Evolutionary conservation across 805 yeast species (phyloP), one percentile per base, ranked within the genome.

Genomic region (Clavispora vitiphila): DNA sequence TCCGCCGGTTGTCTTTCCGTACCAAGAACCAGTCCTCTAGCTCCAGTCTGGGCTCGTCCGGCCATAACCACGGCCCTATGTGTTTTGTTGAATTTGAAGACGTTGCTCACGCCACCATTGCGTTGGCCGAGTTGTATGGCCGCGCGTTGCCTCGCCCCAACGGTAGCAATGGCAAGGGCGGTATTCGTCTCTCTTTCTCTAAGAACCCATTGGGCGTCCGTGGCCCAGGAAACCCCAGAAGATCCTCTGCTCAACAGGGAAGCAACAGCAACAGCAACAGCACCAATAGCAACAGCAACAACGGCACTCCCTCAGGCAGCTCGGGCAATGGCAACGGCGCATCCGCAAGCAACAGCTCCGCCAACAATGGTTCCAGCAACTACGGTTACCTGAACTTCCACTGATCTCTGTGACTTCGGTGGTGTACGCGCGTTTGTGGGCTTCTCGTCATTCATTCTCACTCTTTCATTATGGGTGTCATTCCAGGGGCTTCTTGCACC

Each of bases 11-110:
- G 39, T 86, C 96, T 15, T 93, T 93, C 71, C 77, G 96, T 54
- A 90, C 95, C 14, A 88, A 89, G 64, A 65, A 62, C 44, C 65
- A 60, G 45, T 34, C 47, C 5, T 34, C 51, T 8, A 39, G 42
- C 49, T 63, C 20, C 46, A 47, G 47, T 44, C 53, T 46, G 53
- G 46, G 51, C 14, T 47, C 55, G 0, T 40, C 58, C 19, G 50
- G 56, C 34, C 68, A 65, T 44, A 76, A 78, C 50, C 95, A 85
- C 66, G 98, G 99, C 4, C 99, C 99, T 41, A 93, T 93, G 98
- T 93, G 99, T 64, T 93, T 93, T 72, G 99, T 93, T 41, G 99
- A 93, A 69, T 93, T 93, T 68, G 99, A 93, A 54, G 97, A 91
- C 61, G 96, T 93, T 39, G 82, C 85, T 3, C 84, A 79, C 64